phyloP scores from a whole-genome alignment of 2,329 filamentous ascomycete species.

The Waltergamsia citrina region DNA sequence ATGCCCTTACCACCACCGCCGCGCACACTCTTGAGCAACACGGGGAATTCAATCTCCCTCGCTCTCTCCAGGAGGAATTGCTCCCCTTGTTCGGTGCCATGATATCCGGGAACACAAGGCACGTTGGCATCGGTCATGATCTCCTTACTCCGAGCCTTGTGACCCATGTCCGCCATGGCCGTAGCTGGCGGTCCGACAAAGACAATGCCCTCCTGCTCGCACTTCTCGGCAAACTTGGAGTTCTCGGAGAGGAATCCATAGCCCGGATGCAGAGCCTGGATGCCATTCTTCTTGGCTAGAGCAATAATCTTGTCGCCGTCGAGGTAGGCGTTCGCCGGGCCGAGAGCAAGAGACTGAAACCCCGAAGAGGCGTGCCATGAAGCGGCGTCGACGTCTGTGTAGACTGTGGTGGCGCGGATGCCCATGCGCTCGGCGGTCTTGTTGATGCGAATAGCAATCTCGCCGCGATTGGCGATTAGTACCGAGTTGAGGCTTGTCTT shows the following conservation, averaged over 20 bases:
- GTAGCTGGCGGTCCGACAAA: conserved; percentile 87
- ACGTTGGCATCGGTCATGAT: conserved; percentile 96
- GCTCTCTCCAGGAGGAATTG: conserved; percentile 57
- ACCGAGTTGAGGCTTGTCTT: conserved; percentile 60
- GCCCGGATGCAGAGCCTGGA: conserved; percentile 87
- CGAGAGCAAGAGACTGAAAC: conserved; percentile 75
- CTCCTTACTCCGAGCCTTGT: conserved; percentile 87
- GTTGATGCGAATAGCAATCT: conserved; percentile 91
- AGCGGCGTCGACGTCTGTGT: conserved; percentile 81
- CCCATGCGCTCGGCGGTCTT: conserved; percentile 81
- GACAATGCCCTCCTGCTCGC: conserved; percentile 79
- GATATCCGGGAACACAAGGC: conserved; percentile 92
- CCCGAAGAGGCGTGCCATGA: conserved; percentile 85
- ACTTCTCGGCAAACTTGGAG: conserved; percentile 77
- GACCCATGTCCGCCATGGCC: conserved; percentile 83
- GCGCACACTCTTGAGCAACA: conserved; percentile 71
- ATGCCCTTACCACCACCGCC: conserved; percentile 82
- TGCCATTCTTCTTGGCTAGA: conserved; percentile 76
- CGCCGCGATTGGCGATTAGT: conserved; percentile 91
- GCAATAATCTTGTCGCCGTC: conserved; percentile 89
- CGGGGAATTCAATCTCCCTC: conserved; percentile 57
- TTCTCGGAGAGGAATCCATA: conserved; percentile 97
- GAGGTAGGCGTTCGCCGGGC: conserved; percentile 74
- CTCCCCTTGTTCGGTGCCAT: conserved; percentile 72
- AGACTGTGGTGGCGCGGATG: conserved; percentile 87